Evolutionary conservation across 2,329 filamentous ascomycete species (phyloP).

Genomic region (Plectosphaerella sp.): DNA sequence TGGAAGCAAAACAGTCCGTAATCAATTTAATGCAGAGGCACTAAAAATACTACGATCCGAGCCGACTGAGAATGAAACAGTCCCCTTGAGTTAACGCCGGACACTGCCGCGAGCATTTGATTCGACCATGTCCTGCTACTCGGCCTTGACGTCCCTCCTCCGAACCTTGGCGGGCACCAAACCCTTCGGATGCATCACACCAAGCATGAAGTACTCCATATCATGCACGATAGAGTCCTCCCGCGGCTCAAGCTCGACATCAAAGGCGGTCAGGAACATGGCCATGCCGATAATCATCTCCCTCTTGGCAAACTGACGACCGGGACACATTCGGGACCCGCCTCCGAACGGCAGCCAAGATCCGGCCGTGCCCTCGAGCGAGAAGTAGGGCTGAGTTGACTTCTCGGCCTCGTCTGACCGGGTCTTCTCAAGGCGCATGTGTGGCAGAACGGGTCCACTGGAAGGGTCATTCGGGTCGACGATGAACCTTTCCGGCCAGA

Average conservation of each 20-base stretch:
- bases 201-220: conserved; percentile 17
- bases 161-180: conserved; percentile 11
- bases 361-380: conserved; percentile 18
- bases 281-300: conserved; percentile 24
- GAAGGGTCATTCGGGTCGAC: conserved; percentile 12
- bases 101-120: no score
- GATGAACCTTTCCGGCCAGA: conserved; percentile 19
- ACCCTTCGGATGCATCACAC: conserved; percentile 15
- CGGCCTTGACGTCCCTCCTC: neutral
- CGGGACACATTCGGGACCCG: conserved; percentile 26
- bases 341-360: conserved; percentile 29
- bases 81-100: no score
- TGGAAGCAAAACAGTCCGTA: no score
- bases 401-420: neutral
- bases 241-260: conserved; percentile 20
- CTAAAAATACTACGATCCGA: no score
- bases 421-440: neutral
- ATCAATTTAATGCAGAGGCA: no score
- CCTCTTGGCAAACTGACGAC: conserved; percentile 28
- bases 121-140: neutral
- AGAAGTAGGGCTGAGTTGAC: conserved; percentile 9
- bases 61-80: no score
- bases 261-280: conserved; percentile 22
- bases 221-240: conserved; percentile 8
- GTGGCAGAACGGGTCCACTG: conserved; percentile 9